Evolutionary conservation across 1,284 basidiomycete genomes (phyloP).

Genomic region (Cronartium ribicola): DNA sequence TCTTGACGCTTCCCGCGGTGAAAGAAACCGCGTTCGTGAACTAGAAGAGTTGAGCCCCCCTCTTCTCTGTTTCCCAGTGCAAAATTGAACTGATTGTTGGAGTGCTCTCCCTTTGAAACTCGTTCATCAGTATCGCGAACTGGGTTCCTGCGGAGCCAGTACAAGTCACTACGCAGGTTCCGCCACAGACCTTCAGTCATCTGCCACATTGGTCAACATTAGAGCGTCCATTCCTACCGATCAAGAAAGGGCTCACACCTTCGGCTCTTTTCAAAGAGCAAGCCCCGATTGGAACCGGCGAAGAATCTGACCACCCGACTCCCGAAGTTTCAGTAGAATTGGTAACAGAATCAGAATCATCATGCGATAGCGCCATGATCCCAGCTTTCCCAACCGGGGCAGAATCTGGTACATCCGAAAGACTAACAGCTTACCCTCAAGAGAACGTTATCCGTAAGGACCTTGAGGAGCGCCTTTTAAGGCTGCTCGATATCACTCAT

Average conservation of each 20-base stretch:
- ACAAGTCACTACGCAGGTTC: not conserved
- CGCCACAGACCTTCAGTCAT: not conserved
- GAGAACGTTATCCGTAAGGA: constrained; percentile 19
- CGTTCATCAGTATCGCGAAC: not conserved
- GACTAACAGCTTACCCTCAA: constrained; percentile 30
- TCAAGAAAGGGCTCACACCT: not conserved
- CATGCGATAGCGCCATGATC: not conserved
- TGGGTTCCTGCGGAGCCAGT: not conserved
- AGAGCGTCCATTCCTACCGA: not conserved
- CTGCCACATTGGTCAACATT: not conserved
- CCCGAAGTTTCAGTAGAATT: too few relatives aligned
- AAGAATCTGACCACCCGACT: too few relatives aligned
- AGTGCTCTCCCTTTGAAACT: not conserved
- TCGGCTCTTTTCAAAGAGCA: too few relatives aligned
- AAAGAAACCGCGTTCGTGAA: not conserved
- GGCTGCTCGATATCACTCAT: constrained; percentile 8
- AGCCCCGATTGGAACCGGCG: too few relatives aligned
- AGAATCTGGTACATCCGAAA: not conserved
- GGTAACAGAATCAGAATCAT: not conserved
- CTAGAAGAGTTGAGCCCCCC: constrained; percentile 17
- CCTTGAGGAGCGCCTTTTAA: constrained; percentile 18
- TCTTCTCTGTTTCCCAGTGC: not conserved
- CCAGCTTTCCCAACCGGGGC: not conserved
- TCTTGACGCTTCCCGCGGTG: not conserved
- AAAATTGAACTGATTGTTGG: not conserved